Percentiles rank a stretch among this genome's conserved stretches.
Conservation (phyloP, 2,329 filamentous ascomycete genomes). For the Gyromitra esculenta region DNA sequence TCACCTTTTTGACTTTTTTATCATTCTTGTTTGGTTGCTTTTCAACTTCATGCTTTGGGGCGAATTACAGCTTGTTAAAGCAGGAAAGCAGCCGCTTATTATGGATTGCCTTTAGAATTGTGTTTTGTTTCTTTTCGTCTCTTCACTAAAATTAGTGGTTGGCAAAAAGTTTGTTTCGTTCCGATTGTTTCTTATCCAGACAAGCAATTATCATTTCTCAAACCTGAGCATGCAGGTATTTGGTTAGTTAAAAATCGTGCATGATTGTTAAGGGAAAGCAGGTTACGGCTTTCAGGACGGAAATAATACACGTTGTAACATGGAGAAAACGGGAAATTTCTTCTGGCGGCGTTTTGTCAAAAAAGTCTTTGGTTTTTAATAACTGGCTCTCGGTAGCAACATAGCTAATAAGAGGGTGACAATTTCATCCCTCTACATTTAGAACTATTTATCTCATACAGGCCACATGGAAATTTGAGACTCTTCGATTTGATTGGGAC, state of each 20-base stretch:
- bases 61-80: conserved; percentile 43
- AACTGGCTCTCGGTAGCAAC: conserved; percentile 28
- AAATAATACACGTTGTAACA: conserved; percentile 47
- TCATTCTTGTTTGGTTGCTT: conserved; percentile 54
- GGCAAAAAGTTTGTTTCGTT: conserved; percentile 35
- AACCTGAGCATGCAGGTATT: conserved; percentile 52
- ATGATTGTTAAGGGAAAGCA: conserved; percentile 30
- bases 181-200: conserved; percentile 44
- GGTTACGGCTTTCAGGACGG: conserved; percentile 10
- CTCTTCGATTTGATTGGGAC: conserved; percentile 20
- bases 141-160: conserved; percentile 46
- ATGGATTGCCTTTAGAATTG: conserved; percentile 33
- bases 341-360: conserved; percentile 38
- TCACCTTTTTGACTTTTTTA: conserved; percentile 51
- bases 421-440: conserved; percentile 12
- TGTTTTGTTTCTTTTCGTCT: conserved; percentile 45
- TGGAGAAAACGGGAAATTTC: conserved; percentile 32
- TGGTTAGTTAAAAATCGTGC: conserved; percentile 53
- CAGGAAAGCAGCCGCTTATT: conserved; percentile 38
- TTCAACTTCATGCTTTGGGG: conserved; percentile 50
- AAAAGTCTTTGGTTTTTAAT: conserved; percentile 36
- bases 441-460: not conserved
- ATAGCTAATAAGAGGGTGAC: conserved; percentile 42
- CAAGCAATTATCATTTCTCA: conserved; percentile 52
- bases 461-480: conserved; percentile 10